Percentiles rank a stretch among this genome's conserved stretches.
phyloP scores from a whole-genome alignment of 1,284 basidiomycete species.

The Trametes pubescens region DNA sequence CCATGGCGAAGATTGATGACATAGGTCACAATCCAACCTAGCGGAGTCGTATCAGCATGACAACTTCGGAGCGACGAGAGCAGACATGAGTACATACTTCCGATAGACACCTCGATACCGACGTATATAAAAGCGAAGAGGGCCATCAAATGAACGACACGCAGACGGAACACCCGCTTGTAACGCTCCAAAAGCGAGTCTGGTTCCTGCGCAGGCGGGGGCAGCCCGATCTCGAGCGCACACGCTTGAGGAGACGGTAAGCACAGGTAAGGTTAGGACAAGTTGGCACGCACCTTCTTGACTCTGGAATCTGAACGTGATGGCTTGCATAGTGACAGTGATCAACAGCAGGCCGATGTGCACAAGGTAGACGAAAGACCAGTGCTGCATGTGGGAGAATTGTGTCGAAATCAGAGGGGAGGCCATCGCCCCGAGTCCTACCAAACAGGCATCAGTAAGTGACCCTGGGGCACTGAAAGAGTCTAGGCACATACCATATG shows the following conservation, averaged over 20 bases:
- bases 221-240: conserved; percentile 43
- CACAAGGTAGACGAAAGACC: conserved; percentile 71
- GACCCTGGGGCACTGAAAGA: no score
- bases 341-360: conserved; percentile 61
- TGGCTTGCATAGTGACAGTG: conserved; percentile 52
- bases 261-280: neutral
- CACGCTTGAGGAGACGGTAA: conserved; percentile 36
- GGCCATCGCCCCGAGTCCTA: conserved; percentile 64
- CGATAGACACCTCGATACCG: conserved; percentile 55
- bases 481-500: conserved; percentile 39
- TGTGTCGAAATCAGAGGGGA: conserved; percentile 70
- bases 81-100: conserved; percentile 43
- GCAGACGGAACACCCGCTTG: conserved; percentile 46
- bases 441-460: neutral
- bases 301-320: conserved; percentile 59
- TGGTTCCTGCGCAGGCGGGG: conserved; percentile 29
- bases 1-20: conserved; percentile 52
- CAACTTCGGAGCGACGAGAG: no score
- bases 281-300: conserved; percentile 56
- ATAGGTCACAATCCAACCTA: conserved; percentile 62
- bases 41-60: neutral
- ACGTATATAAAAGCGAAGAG: conserved; percentile 54
- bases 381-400: conserved; percentile 56
- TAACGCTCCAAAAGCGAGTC: conserved; percentile 42
- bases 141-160: conserved; percentile 51